A percentile compares a stretch with the other conserved stretches of the same genome.
Evolutionary conservation across 148 eudicot species (phyloP).

Genomic region (Chenopodium formosanum): DNA sequence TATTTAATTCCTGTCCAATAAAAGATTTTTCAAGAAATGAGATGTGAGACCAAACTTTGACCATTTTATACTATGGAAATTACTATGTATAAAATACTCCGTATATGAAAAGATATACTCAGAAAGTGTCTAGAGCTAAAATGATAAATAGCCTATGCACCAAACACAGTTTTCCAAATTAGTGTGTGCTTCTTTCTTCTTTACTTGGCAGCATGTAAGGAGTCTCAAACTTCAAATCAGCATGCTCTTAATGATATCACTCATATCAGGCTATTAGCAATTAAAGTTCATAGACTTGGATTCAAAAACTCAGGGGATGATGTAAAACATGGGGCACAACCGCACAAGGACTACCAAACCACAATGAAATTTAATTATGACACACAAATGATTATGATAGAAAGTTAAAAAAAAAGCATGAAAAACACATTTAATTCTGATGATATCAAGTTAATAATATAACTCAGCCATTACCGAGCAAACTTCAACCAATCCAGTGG

Average conservation of each 20-base stretch:
- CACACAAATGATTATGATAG: background rate
- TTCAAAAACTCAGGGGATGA: background rate
- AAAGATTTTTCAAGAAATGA: background rate
- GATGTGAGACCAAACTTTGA: background rate
- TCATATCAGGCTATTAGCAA: background rate
- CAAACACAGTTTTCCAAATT: background rate
- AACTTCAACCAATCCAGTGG: constrained; percentile 53
- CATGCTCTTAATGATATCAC: background rate
- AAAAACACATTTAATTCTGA: background rate
- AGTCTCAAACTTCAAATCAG: background rate
- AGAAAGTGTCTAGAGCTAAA: background rate
- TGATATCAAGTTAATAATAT: background rate
- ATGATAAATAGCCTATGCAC: background rate
- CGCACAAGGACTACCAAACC: background rate
- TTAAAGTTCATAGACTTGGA: background rate
- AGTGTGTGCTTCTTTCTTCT: background rate
- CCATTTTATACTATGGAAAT: background rate
- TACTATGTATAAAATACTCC: background rate
- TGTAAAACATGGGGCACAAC: background rate
- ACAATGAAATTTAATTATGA: background rate
- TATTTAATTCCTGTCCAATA: background rate
- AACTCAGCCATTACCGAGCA: constrained; percentile 57
- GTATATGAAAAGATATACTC: background rate
- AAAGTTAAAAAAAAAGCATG: background rate
- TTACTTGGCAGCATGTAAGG: background rate